Evolutionary conservation across 352 stramenopile species (phyloP).

Genomic region (Phytophthora multivora): DNA sequence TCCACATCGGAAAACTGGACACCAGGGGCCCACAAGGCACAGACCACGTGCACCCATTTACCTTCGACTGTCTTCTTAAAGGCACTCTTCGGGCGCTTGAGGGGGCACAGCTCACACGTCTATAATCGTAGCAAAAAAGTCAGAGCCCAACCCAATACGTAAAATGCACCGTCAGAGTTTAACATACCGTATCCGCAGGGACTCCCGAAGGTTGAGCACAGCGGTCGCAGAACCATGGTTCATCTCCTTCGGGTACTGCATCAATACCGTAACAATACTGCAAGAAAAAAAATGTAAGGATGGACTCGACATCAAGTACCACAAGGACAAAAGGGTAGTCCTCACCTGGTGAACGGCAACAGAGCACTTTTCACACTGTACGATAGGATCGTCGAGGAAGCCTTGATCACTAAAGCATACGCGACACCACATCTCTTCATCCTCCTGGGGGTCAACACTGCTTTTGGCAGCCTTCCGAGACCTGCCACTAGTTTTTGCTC

Average conservation of each 20-base stretch:
- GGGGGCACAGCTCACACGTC: constrained; percentile 78
- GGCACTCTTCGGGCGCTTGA: constrained; percentile 66
- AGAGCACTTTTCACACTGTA: constrained; percentile 86
- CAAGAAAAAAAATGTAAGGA: constrained; percentile 15
- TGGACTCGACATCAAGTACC: not conserved
- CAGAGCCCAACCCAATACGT: not conserved
- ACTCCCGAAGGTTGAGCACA: constrained; percentile 53
- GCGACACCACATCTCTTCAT: constrained; percentile 89
- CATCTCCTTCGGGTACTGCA: constrained; percentile 77
- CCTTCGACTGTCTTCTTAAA: constrained; percentile 86
- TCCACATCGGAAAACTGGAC: constrained; percentile 88
- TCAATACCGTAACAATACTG: constrained; percentile 91
- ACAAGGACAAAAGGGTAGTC: not conserved
- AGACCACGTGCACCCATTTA: constrained; percentile 88
- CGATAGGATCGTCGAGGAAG: constrained; percentile 87
- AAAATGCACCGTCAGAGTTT: not conserved
- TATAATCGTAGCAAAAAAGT: constrained; percentile 26
- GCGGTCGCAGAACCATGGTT: constrained; percentile 87
- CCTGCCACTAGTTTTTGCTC: constrained; percentile 27
- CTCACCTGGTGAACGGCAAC: constrained; percentile 86
- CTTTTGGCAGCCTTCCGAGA: constrained; percentile 25
- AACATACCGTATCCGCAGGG: constrained; percentile 55
- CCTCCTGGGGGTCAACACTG: constrained; percentile 61
- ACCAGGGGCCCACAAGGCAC: constrained; percentile 83
- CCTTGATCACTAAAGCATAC: constrained; percentile 90